A percentile compares a stretch with the other conserved stretches of the same genome.
These are phyloP conservation scores for Cyclotella choctawhatcheeana DNA, from an alignment of 108 stramenopile genomes.

Conservation along the genomic window DNA sequence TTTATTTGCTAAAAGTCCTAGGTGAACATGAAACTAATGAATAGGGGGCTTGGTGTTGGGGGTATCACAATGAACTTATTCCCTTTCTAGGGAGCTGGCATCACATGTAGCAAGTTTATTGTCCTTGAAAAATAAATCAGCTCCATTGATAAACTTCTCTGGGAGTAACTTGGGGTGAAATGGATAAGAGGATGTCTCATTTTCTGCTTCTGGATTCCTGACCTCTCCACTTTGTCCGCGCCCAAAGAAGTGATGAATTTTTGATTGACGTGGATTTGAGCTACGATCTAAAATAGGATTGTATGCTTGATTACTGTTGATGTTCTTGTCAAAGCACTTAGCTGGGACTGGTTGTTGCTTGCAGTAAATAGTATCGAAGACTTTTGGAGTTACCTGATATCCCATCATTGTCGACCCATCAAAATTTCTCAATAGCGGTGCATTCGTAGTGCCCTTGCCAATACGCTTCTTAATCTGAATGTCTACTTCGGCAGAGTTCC, in stretches of 20 bases:
- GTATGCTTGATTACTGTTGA: neutral
- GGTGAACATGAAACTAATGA: constrained; percentile 4
- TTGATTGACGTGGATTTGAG: constrained; percentile 3
- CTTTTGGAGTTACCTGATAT: constrained; percentile 62
- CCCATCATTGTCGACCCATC: constrained; percentile 77
- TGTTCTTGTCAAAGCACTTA: neutral
- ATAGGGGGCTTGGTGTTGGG: neutral
- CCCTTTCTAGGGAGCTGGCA: neutral
- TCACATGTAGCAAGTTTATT: neutral
- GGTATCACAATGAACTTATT: constrained; percentile 4
- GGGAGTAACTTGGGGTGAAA: neutral
- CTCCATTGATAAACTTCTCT: constrained; percentile 3
- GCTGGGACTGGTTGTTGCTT: neutral
- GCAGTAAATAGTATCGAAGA: constrained; percentile 40
- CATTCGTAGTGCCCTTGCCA: constrained; percentile 46
- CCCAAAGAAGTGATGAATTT: neutral
- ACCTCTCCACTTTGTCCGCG: neutral
- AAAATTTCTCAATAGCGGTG: constrained; percentile 58
- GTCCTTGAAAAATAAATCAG: constrained; percentile 3
- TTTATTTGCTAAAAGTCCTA: no score
- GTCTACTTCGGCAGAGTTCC: constrained; percentile 57
- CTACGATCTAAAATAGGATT: constrained; percentile 6
- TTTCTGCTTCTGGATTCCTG: constrained; percentile 1
- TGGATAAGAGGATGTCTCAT: neutral
- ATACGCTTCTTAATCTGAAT: constrained; percentile 61